Percentiles rank a stretch among this genome's conserved stretches.
Conservation (phyloP, 108 stramenopile species). For the Nannochloropsis oceanica region DNA sequence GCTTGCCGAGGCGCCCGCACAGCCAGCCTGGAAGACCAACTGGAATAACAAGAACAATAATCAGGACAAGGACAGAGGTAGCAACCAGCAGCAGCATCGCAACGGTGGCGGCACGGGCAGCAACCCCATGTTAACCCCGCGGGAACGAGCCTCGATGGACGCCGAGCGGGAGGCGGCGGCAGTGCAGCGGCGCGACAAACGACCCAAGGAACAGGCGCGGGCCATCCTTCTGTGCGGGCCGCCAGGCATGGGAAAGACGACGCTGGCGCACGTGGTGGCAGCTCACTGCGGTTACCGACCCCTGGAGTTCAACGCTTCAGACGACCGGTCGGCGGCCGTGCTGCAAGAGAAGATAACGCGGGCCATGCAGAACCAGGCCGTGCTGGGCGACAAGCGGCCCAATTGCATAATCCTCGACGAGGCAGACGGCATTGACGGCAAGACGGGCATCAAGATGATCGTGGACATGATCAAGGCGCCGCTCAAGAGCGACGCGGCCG, state of each 20-base stretch:
- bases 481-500: conserved; percentile 6
- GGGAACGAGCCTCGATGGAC: not conserved
- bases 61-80: not conserved
- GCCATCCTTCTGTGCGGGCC: conserved; percentile 77
- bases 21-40: not conserved
- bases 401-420: conserved; percentile 90
- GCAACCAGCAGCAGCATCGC: not conserved
- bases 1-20: conserved; percentile 14
- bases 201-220: conserved; percentile 48
- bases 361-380: conserved; percentile 39
- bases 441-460: conserved; percentile 54
- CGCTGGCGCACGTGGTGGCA: conserved; percentile 83
- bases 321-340: conserved; percentile 73
- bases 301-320: conserved; percentile 87
- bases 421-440: conserved; percentile 86
- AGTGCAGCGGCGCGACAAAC: conserved; percentile 35
- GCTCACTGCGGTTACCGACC: conserved; percentile 75
- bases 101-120: not conserved
- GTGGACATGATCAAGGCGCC: conserved; percentile 70
- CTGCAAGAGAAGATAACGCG: conserved; percentile 55
- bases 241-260: conserved; percentile 91
- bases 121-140: not conserved
- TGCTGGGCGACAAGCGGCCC: conserved; percentile 16
- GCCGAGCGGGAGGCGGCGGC: not conserved
- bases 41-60: no score